These are phyloP conservation scores for Phymatotrichopsis omnivora DNA, from an alignment of 2,329 filamentous ascomycete genomes.

Conservation along the genomic window DNA sequence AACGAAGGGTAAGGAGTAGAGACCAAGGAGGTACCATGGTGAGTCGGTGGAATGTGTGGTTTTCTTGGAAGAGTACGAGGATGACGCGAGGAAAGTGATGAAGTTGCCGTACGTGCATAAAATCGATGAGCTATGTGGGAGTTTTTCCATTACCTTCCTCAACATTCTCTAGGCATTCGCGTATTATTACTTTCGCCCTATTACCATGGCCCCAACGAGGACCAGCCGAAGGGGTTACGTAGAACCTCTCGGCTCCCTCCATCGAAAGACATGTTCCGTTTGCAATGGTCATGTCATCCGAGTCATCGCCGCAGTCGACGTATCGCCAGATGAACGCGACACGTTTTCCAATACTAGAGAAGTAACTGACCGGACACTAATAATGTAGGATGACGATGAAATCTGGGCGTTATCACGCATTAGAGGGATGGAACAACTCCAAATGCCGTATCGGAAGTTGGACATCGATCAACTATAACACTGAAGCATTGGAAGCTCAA, in stretches of 20 bases:
- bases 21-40: constrained; percentile 19
- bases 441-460: too few species aligned
- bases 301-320: constrained; percentile 30
- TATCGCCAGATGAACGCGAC: constrained; percentile 10
- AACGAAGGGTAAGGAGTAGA: constrained; percentile 6
- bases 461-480: too few species aligned
- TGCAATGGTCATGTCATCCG: constrained; percentile 92
- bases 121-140: constrained; percentile 98
- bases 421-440: too few species aligned
- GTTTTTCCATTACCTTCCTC: constrained; percentile 41
- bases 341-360: constrained; percentile 19
- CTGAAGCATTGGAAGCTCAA: too few species aligned
- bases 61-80: constrained; percentile 90
- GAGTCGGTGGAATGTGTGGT: constrained; percentile 74
- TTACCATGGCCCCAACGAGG: too few species aligned
- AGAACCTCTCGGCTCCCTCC: constrained; percentile 97
- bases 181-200: too few species aligned
- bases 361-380: constrained; percentile 17
- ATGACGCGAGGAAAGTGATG: constrained; percentile 92
- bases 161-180: background rate
- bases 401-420: too few species aligned
- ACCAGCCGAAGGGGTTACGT: too few species aligned
- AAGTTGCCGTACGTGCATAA: constrained; percentile 94
- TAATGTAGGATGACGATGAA: constrained; percentile 17
- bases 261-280: constrained; percentile 91